Percentiles rank a stretch among this genome's conserved stretches.
phyloP scores from a whole-genome alignment of 2,329 filamentous ascomycete genomes.

The Teratosphaeria pseudoeucalypti region DNA sequence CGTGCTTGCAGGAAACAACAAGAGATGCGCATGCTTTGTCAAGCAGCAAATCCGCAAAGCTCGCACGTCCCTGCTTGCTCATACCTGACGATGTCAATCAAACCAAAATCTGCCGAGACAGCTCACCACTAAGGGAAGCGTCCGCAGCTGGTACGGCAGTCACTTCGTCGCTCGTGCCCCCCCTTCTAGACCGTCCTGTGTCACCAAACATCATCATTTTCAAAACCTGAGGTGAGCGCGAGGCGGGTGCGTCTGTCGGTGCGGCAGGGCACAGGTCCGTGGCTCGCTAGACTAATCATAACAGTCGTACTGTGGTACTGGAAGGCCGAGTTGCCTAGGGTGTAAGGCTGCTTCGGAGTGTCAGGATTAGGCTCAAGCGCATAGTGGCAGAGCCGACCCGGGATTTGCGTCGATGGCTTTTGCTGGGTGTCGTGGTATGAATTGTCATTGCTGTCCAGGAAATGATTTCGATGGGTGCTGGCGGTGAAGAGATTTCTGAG shows the following conservation, averaged over 20 bases:
- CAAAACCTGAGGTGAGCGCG: neutral
- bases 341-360: neutral
- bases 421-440: neutral
- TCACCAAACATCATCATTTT: neutral
- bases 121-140: neutral
- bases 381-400: neutral
- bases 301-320: neutral
- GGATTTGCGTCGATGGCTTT: neutral
- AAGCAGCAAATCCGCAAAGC: neutral
- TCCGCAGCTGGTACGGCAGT: neutral
- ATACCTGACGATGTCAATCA: neutral
- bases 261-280: neutral
- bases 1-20: neutral
- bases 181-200: neutral
- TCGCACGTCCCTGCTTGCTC: neutral
- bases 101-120: neutral
- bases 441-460: neutral
- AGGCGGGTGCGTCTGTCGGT: neutral
- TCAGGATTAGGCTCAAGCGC: neutral
- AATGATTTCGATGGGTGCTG: neutral
- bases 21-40: neutral
- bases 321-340: neutral
- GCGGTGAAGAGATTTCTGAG: neutral
- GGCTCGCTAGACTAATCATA: neutral
- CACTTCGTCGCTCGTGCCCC: neutral